A percentile compares a stretch with the other conserved stretches of the same genome.
phyloP scores from a whole-genome alignment of 1,284 basidiomycete genomes.

The Cutaneotrichosporon sp. region DNA sequence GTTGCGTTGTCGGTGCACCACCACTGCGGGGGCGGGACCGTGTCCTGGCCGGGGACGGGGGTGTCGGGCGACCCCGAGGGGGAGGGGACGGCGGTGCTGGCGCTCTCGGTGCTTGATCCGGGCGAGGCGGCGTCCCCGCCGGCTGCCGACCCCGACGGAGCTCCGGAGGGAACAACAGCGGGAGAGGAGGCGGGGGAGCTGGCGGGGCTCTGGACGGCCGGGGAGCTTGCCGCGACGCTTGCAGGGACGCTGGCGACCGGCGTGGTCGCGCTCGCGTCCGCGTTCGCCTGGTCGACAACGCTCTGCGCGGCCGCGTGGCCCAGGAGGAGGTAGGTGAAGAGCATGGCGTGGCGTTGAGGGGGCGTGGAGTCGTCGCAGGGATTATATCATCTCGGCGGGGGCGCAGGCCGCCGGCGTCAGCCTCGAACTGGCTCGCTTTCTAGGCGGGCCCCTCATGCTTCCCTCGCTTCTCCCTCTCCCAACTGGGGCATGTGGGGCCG shows the following conservation, averaged over 20 bases:
- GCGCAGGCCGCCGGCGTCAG: too few relatives aligned
- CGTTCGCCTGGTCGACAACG: neutral
- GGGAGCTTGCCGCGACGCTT: too few relatives aligned
- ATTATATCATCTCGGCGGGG: neutral
- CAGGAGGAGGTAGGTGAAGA: neutral
- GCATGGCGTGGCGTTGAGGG: neutral
- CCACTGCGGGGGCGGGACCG: conserved; percentile 67
- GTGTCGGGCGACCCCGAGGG: conserved; percentile 62
- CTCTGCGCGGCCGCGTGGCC: neutral
- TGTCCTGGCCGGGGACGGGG: conserved; percentile 66
- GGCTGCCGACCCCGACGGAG: too few relatives aligned
- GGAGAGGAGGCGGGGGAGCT: neutral
- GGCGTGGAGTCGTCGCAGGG: neutral
- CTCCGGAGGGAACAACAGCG: too few relatives aligned
- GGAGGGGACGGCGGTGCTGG: conserved; percentile 57
- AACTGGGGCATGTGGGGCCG: too few relatives aligned
- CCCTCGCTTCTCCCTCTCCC: neutral
- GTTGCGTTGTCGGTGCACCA: conserved; percentile 62
- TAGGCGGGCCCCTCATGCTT: neutral
- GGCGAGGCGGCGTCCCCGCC: neutral
- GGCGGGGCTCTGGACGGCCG: too few relatives aligned
- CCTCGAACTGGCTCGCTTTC: too few relatives aligned
- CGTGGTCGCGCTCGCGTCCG: neutral
- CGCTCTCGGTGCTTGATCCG: neutral
- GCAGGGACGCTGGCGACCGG: too few relatives aligned